Evolutionary conservation across 441 rosid species (phyloP), one percentile per base, ranked within the genome.

Genomic region (Pelargonium cotyledonis): DNA sequence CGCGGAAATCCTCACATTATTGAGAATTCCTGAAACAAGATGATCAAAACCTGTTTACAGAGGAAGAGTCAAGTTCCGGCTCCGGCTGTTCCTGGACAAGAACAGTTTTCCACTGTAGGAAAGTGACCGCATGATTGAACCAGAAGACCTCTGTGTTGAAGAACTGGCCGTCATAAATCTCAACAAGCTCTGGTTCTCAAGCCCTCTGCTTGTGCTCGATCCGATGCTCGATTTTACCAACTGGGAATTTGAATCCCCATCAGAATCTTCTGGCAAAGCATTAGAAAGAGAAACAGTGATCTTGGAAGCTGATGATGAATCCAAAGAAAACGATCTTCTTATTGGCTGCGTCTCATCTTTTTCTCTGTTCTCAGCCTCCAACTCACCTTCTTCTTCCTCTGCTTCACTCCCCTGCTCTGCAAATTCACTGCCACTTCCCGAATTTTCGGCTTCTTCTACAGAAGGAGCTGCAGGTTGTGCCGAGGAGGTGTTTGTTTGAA

Each of bases 291-390:
- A 78, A 18, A 77, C 70, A 69, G 66, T 78, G 72, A 82, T 75
- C 74, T 76, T 82, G 29, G 72, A 77, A 71, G 87, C 88, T 5
- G 87, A 81, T 47, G 78, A 64, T 31, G 83, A 84, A 78, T 84
- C 87, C 65, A 81, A 41, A 6, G 92, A 85, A 70, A 84, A 76
- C 29, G 89, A 85, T 78, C 89, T 84, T 69, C 86, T 76, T 71
- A 82, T 70, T 19, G 82, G 71, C 63, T 72, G 82, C 31, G 74
- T 43, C 62, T 69, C 82, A 2, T 43, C 77, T 9, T 29, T 76
- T 73, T 18, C 29, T 74, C 16, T 74, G 73, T 46, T 63, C 51
- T 8, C 76, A 65, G 47, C 63, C 66, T 9, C 44, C 72, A 35
- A 21, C 1, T 69, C 66, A 69, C 51, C 72, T 12, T 19, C 53